Evolutionary conservation across 129 eudicot species (phyloP).

Genomic region (Glebionis coronaria): DNA sequence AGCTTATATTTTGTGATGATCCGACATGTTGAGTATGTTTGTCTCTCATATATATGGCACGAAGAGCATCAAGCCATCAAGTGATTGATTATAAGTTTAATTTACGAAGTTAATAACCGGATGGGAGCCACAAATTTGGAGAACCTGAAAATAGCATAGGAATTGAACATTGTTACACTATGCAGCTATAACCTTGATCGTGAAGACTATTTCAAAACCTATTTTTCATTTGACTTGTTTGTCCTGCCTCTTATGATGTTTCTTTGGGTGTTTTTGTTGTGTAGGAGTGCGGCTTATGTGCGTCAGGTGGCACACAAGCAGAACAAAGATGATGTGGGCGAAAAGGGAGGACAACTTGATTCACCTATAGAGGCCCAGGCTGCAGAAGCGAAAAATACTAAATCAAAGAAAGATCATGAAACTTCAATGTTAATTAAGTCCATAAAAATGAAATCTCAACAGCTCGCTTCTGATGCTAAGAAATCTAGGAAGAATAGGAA

Average conservation of each 20-base stretch:
- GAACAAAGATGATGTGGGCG: constrained; percentile 32
- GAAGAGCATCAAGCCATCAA: neutral
- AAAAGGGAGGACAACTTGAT: constrained; percentile 9
- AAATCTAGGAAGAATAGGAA: constrained; percentile 33
- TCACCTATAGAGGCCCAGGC: constrained; percentile 9
- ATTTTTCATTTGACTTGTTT: neutral
- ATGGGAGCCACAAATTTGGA: neutral
- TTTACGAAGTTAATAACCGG: neutral
- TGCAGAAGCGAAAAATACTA: constrained; percentile 11
- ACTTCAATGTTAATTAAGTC: constrained; percentile 65
- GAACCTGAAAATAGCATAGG: neutral
- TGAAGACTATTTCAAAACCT: too few relatives aligned
- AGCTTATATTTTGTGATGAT: neutral
- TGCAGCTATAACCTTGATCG: too few relatives aligned
- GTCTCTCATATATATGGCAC: neutral
- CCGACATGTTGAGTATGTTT: neutral
- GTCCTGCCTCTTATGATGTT: constrained; percentile 10
- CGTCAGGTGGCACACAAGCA: constrained; percentile 64
- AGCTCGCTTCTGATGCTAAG: constrained; percentile 38
- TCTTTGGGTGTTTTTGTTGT: constrained; percentile 8
- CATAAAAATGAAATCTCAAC: constrained; percentile 78
- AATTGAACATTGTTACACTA: too few relatives aligned
- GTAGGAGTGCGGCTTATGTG: constrained; percentile 90
- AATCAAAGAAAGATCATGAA: constrained; percentile 51
- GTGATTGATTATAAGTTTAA: neutral